phyloP scores from a whole-genome alignment of 2,329 filamentous ascomycete genomes.

The Phialophora verrucosa region DNA sequence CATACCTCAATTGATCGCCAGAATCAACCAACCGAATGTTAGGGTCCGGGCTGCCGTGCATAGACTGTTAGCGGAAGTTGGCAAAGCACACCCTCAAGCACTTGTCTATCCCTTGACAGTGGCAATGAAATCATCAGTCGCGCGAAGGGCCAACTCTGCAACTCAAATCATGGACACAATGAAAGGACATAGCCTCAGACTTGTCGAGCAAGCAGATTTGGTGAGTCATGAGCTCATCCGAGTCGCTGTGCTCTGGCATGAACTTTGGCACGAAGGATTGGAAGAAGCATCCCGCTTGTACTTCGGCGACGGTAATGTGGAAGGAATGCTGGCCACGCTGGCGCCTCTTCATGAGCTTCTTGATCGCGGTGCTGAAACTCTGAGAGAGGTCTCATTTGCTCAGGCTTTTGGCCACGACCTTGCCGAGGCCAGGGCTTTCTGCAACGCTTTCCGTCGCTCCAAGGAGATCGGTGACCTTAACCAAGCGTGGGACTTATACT shows the following conservation, averaged over 20 bases:
- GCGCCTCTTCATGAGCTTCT: conserved; percentile 90
- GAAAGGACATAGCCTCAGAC: conserved; percentile 87
- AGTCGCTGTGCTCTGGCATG: conserved; percentile 96
- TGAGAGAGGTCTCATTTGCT: conserved; percentile 94
- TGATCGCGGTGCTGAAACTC: conserved; percentile 87
- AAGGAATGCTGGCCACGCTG: conserved; percentile 93
- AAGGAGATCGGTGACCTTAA: conserved; percentile 92
- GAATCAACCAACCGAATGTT: conserved; percentile 94
- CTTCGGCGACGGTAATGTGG: conserved; percentile 96
- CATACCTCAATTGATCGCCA: conserved; percentile 93
- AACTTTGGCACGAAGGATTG: conserved; percentile 97
- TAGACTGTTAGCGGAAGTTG: conserved; percentile 88
- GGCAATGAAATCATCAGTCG: conserved; percentile 93
- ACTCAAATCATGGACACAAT: conserved; percentile 97
- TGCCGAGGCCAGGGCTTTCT: conserved; percentile 94
- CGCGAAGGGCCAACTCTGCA: conserved; percentile 83
- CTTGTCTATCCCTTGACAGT: conserved; percentile 97
- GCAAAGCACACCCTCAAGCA: conserved; percentile 91
- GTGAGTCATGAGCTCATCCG: conserved; percentile 97
- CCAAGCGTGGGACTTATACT: conserved; percentile 98
- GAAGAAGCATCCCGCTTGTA: conserved; percentile 96
- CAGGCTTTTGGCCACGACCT: conserved; percentile 97
- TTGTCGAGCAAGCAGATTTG: conserved; percentile 93
- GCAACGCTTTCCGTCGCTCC: conserved; percentile 86
- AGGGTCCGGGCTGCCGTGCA: conserved; percentile 90